Conservation (phyloP, 352 stramenopile species). For the Phytophthora citricola region DNA sequence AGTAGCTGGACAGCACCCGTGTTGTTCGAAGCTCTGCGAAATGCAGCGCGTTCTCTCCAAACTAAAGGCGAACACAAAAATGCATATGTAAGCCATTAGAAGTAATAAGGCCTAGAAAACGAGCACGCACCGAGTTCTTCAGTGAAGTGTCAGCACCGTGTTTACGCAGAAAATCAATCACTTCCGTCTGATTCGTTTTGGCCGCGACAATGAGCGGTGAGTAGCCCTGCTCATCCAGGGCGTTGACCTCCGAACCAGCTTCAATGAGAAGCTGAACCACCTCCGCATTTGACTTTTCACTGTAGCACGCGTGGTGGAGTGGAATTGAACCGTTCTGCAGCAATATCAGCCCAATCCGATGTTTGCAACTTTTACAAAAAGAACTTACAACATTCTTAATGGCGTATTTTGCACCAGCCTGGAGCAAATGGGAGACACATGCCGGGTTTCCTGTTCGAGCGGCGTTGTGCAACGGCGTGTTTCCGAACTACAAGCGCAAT, state of each 20-base stretch:
- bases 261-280: constrained; percentile 65
- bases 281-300: constrained; percentile 56
- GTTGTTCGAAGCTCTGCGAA: constrained; percentile 71
- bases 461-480: constrained; percentile 79
- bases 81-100: neutral
- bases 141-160: constrained; percentile 56
- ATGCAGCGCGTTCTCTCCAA: constrained; percentile 71
- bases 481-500: constrained; percentile 62
- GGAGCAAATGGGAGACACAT: constrained; percentile 62
- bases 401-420: constrained; percentile 49
- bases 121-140: constrained; percentile 48
- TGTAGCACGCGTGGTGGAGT: constrained; percentile 84
- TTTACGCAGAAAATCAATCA: constrained; percentile 58
- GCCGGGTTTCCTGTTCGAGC: constrained; percentile 55
- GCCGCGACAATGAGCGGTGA: constrained; percentile 75
- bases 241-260: constrained; percentile 70
- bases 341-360: neutral
- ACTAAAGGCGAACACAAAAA: constrained; percentile 28
- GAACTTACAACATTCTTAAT: constrained; percentile 64
- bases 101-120: neutral
- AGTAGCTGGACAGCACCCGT: constrained; percentile 54
- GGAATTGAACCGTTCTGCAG: constrained; percentile 71
- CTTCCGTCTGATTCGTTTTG: constrained; percentile 77
- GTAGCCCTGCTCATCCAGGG: constrained; percentile 61
- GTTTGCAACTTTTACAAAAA: neutral